Evolutionary conservation across 2,329 filamentous ascomycete species (phyloP), one percentile per base, ranked within the genome.

Genomic region (Diaporthe sp.): DNA sequence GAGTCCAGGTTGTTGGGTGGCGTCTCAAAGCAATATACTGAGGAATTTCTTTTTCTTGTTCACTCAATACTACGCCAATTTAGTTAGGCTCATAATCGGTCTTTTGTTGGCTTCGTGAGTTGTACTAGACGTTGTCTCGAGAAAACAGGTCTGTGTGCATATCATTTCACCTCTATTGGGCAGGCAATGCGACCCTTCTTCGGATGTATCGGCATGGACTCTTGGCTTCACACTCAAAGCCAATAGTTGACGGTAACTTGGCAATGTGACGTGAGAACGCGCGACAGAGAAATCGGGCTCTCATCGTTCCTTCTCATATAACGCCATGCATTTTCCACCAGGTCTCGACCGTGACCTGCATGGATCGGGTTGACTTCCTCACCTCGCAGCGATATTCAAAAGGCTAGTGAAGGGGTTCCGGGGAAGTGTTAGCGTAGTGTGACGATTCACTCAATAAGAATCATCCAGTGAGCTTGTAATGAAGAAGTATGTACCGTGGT

Each of bases 1-100:
- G 82, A 22, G 79, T 83, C 10, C 75, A 82, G 51, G 80, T 80
- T 13, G 81, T 82, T 13, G 83, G 83, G 15, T 84, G 82, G 81
- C 74, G 74, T n/a, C 71, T 77, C 44, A 75, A 71, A 50, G 77
- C 42, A 2, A 76, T 78, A 9, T 82, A 81, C 56, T 83, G 53
- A 70, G 15, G 37, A 7, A 58, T 37, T 3, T 19, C 8, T 19
- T 55, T 25, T 4, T 22, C 13, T 22, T 22, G 42, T 6, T 22
- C 42, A 47, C 7, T 22, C 17, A 47, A 22, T 12, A 22, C n/a
- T n/a, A n/a, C n/a, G n/a, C n/a, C n/a, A n/a, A n/a, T n/a, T n/a
- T n/a, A n/a, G n/a, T n/a, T n/a, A n/a, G n/a, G n/a, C n/a, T n/a
- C n/a, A n/a, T n/a, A n/a, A n/a, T n/a, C n/a, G n/a, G n/a, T n/a